Base-by-base conservation (phyloP, 352 stramenopile genomes). In the Pilasporangium apinafurcum region DNA sequence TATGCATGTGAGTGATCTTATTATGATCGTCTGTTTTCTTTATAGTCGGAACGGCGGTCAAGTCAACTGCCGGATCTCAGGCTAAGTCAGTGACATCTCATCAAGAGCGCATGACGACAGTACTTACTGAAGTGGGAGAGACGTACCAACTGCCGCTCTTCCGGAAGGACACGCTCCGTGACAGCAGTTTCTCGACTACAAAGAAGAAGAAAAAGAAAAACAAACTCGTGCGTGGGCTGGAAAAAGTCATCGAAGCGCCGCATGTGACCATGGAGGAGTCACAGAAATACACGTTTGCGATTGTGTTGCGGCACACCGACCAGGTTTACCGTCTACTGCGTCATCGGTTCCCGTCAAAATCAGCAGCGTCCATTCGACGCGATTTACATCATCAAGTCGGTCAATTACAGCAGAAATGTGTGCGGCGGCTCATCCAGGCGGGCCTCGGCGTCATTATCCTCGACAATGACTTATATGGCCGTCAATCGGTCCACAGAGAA, bases 221-320 rank as follows among this genome's bases (percentile, higher is more conserved):
- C 16, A 21, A 60, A 6, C 18, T 65, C 18, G 33, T 57, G 7
- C 24, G 51, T 8, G 49, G 37, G 10, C 31, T 56, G 17, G 27
- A 75, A 26, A 66, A 60, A 29, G 44, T 69, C 12, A 52, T 60
- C 12, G 64, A 66, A 7, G 57, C 67, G 0, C 68, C 79, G 3
- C 79, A 91, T 32, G 65, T 91, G 43, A 86, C 76, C 1, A 88
- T 94, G 29, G 73, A 94, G 26, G 82, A 94, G 56, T 68, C 77
- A 37, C 82, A 94, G 40, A 91, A 91, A 60, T 94, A 94, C 53
- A 94, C 82, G 24, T 94, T 94, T 50, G 79, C 82, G 3, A 72
- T 94, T 33, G 68, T 94, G n/a, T 53, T 94, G 2, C 78, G 83
- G 44, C 77, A 91, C 56, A 90, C 79, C 26, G 58, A 86, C 28